Conservation (phyloP, 805 yeast species). For the Barnettozyma californica region DNA sequence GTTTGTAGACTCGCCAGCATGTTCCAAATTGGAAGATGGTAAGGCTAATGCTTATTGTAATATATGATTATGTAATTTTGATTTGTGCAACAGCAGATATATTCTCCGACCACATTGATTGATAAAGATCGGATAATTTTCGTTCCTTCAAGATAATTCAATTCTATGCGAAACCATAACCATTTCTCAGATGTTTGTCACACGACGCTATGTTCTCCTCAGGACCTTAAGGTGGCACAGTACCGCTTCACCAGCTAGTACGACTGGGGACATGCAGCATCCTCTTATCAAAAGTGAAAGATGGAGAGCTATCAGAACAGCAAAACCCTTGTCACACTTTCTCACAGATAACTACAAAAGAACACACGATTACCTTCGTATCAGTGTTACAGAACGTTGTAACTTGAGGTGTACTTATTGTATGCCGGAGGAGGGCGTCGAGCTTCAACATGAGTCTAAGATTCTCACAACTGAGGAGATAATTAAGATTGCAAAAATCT, state of each 20-base stretch:
- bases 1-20: too few relatives aligned
- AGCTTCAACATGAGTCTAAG: slow-evolving; percentile 37
- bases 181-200: background rate
- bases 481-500: slow-evolving; percentile 35
- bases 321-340: slow-evolving; percentile 34
- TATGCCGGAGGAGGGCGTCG: slow-evolving; percentile 54
- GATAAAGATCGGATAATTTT: too few relatives aligned
- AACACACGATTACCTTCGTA: slow-evolving; percentile 44
- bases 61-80: background rate
- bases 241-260: background rate
- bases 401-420: slow-evolving; percentile 44
- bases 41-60: too few relatives aligned
- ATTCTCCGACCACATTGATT: background rate
- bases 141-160: background rate
- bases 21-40: too few relatives aligned
- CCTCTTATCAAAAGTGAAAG: background rate
- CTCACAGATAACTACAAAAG: slow-evolving; percentile 41
- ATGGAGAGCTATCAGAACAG: slow-evolving; percentile 15
- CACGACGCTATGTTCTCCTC: background rate
- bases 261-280: slow-evolving; percentile 6
- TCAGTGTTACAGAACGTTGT: slow-evolving; percentile 47
- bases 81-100: background rate
- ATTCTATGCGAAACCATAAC: background rate
- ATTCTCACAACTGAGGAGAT: slow-evolving; percentile 42
- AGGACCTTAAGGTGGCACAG: background rate